Evolutionary conservation across 176 grass and related monocot genomes (phyloP).

Genomic region (Miscanthus lutarioriparius): DNA sequence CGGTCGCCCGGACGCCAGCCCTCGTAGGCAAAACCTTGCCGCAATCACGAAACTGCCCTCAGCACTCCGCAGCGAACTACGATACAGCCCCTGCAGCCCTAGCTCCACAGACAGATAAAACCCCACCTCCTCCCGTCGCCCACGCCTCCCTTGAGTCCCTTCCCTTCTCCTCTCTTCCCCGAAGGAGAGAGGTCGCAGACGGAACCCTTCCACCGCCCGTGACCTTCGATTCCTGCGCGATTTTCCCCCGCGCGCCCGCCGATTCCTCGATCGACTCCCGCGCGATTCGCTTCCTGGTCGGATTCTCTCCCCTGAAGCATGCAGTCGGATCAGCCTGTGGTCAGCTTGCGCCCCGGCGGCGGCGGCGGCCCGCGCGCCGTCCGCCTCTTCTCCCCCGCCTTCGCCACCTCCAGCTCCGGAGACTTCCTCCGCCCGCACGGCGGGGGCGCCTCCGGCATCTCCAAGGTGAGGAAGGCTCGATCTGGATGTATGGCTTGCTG

Average conservation of each 20-base stretch:
- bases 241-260: neutral
- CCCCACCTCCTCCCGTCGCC: constrained; percentile 31
- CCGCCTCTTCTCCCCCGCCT: constrained; percentile 57
- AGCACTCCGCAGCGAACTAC: neutral
- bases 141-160: constrained; percentile 21
- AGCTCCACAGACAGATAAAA: constrained; percentile 51
- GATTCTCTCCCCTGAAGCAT: constrained; percentile 43
- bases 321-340: constrained; percentile 87
- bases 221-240: constrained; percentile 28
- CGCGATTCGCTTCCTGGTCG: constrained; percentile 9
- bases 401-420: constrained; percentile 40
- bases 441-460: constrained; percentile 33
- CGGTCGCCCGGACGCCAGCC: neutral
- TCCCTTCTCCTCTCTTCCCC: neutral
- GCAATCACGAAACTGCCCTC: constrained; percentile 28
- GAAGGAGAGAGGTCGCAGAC: constrained; percentile 40
- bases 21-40: neutral
- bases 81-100: constrained; percentile 38
- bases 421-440: constrained; percentile 55
- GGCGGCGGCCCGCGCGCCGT: constrained; percentile 56
- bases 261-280: constrained; percentile 38
- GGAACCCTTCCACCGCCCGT: constrained; percentile 18
- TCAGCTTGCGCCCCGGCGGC: constrained; percentile 97
- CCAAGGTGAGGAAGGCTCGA: constrained; percentile 63
- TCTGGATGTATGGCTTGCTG: constrained; percentile 34